Percentiles rank a stretch among this genome's conserved stretches.
Evolutionary conservation across 1,139 yeast genomes (phyloP).

Genomic region (Geotrichum bryndzae): DNA sequence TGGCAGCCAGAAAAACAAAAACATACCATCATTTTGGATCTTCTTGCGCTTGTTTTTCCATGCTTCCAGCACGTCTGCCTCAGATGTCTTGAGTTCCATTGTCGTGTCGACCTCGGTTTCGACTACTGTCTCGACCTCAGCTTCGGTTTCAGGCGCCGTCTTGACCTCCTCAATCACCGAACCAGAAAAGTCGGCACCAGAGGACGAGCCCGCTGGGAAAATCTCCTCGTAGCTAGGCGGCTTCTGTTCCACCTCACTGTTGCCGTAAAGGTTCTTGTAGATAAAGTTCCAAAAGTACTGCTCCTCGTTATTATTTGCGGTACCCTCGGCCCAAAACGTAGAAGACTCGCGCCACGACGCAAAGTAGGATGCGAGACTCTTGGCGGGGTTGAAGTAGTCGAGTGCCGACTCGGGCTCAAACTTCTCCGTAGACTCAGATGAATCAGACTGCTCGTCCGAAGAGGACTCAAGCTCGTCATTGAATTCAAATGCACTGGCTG

Average conservation of each 20-base stretch:
- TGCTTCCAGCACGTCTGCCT: conserved; percentile 26
- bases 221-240: conserved; percentile 74
- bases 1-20: conserved; percentile 66
- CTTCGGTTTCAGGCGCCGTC: conserved; percentile 10
- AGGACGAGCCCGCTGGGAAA: conserved; percentile 56
- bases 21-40: conserved; percentile 73
- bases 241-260: background rate
- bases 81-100: conserved; percentile 11
- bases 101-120: conserved; percentile 18
- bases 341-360: conserved; percentile 10
- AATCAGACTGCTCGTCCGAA: background rate
- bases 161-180: conserved; percentile 23
- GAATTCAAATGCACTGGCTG: conserved; percentile 12
- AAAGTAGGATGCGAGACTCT: conserved; percentile 6
- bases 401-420: background rate
- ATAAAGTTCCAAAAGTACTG: conserved; percentile 7
- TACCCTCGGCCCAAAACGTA: background rate
- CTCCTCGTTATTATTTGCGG: background rate
- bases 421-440: background rate
- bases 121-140: conserved; percentile 19
- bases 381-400: conserved; percentile 13
- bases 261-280: conserved; percentile 4
- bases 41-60: conserved; percentile 41
- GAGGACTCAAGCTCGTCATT: conserved; percentile 1
- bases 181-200: conserved; percentile 36